Conservation (phyloP, 768 basidiomycete genomes). For the Terana coerulea region DNA sequence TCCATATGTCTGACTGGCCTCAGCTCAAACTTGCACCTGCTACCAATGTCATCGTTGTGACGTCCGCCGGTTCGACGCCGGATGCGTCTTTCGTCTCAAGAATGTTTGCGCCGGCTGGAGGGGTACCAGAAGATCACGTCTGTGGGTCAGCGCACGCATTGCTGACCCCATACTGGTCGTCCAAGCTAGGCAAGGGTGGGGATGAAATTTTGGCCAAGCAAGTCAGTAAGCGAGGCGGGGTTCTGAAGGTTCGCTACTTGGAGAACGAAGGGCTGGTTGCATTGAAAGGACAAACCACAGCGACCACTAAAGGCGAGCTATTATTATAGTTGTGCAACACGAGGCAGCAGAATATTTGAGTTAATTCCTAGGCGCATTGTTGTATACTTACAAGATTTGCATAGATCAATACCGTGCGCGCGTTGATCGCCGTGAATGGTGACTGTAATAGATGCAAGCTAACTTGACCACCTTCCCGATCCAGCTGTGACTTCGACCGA, state of each 20-base stretch:
- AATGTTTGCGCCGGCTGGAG: constrained; percentile 40
- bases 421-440: too few relatives aligned
- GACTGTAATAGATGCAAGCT: too few relatives aligned
- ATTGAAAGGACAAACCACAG: background rate
- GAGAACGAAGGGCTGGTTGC: constrained; percentile 9
- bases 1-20: background rate
- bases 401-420: too few relatives aligned
- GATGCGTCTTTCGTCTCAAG: constrained; percentile 43
- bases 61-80: constrained; percentile 30
- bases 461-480: too few relatives aligned
- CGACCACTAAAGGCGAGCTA: background rate
- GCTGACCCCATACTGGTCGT: constrained; percentile 46
- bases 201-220: constrained; percentile 41
- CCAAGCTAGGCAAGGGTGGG: constrained; percentile 29
- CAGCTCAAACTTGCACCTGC: constrained; percentile 30
- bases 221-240: constrained; percentile 49
- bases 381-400: too few relatives aligned
- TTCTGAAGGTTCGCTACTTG: constrained; percentile 38
- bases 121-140: constrained; percentile 43
- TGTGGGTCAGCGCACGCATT: constrained; percentile 53
- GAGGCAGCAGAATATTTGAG: background rate
- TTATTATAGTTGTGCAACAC: background rate
- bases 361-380: too few relatives aligned
- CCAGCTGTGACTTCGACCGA: too few relatives aligned
- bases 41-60: constrained; percentile 37